Evolutionary conservation across 2,329 filamentous ascomycete genomes (phyloP), one percentile per base, ranked within the genome.

Genomic region (Fusarium sp.): DNA sequence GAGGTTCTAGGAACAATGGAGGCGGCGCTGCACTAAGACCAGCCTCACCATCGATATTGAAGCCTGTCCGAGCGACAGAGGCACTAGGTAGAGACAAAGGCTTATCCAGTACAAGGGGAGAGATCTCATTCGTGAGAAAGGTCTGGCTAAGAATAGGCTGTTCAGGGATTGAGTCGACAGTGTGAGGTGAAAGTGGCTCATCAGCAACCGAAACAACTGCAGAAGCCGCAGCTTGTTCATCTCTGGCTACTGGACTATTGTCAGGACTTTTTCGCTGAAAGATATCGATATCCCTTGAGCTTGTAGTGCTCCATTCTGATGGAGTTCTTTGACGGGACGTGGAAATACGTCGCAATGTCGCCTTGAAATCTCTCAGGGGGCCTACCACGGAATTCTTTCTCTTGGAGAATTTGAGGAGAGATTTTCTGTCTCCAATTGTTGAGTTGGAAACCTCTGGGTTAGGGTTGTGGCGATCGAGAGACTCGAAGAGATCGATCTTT

Each of bases 401-500:
- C 39, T 52, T 39, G 13, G 10, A 22, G 18, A 22, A 33, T 9
- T 44, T 48, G 22, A 26, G 15, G 18, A 38, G 1, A 18, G 42
- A 34, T 9, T 44, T 17, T 11, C 28, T 56, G 5, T n/a, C 17
- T 15, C 8, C 20, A 24, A 17, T 14, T 7, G 14, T 14, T 10
- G 40, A 11, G 13, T 4, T 22, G 0, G 28, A 24, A 34, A 36
- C 17, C 11, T 43, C 17, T 11, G 18, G 4, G 13, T 40, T 6
- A 18, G 52, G 26, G 8, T 38, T 48, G 10, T 59, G 60, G 8
- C 31, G 59, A 22, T 66, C 70, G 36, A 79, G 53, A 17, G 72
- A 73, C 43, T 79, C 76, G 49, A 77, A 79, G 10, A 78, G 59
- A 5, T 70, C 66, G 22, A 79, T 78, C 39, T 69, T 77, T n/a